A percentile compares a stretch with the other conserved stretches of the same genome.
These are phyloP conservation scores for Cardamine resedifolia DNA, from an alignment of 345 rosid genomes.

Conservation along the genomic window DNA sequence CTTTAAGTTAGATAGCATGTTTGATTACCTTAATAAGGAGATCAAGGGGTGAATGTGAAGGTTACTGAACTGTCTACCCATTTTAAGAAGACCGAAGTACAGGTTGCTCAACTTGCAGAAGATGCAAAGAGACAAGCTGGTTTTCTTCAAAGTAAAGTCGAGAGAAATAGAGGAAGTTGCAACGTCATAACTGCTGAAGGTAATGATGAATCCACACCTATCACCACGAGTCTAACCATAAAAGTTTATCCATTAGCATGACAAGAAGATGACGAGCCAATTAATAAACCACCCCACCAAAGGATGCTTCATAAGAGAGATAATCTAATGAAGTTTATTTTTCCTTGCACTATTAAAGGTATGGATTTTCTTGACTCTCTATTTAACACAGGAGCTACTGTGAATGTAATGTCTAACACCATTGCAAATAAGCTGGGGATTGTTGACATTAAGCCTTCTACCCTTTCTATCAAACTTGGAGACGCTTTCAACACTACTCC, in stretches of 20 bases:
- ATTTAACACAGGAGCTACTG: too few species aligned
- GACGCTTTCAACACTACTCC: too few species aligned
- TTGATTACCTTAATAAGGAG: too few species aligned
- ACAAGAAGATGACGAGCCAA: neutral
- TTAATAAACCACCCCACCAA: too few species aligned
- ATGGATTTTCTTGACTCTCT: neutral
- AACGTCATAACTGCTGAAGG: neutral
- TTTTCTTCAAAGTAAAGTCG: neutral
- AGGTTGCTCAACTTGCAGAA: neutral
- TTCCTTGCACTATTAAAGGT: neutral
- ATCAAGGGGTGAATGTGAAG: too few species aligned
- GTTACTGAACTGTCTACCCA: neutral
- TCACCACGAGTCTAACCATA: neutral
- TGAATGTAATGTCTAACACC: neutral
- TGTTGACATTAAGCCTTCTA: too few species aligned
- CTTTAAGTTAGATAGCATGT: too few species aligned
- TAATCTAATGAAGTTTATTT: neutral
- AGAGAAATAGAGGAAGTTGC: neutral
- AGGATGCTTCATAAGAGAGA: too few species aligned
- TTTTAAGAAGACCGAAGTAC: neutral
- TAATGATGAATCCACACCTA: neutral
- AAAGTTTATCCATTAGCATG: too few species aligned
- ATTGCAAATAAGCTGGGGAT: too few species aligned
- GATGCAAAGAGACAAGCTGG: neutral
- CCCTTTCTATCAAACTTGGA: too few species aligned